Percentiles rank a stretch among this genome's conserved stretches.
These are phyloP conservation scores for Rhodotorula glutinis DNA, from an alignment of 1,284 basidiomycete genomes.

Conservation along the genomic window DNA sequence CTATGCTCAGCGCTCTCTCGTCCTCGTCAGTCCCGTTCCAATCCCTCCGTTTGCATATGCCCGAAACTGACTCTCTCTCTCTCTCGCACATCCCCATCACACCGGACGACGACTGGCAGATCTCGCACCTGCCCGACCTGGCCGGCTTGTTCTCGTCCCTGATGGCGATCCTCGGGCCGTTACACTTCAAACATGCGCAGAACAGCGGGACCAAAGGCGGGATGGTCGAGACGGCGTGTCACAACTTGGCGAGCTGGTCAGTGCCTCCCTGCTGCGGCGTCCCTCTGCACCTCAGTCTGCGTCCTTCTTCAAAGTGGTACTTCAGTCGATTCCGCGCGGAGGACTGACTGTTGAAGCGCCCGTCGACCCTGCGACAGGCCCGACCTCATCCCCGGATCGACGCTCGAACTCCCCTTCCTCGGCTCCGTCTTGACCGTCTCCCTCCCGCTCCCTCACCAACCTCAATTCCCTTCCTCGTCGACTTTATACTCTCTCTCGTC, in stretches of 20 bases:
- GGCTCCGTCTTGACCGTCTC: conserved; percentile 69
- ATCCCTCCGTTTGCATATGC: too few relatives aligned
- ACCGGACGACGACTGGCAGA: too few relatives aligned
- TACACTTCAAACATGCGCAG: conserved; percentile 62
- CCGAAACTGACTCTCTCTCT: too few relatives aligned
- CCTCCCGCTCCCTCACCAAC: conserved; percentile 64
- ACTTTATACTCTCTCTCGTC: background rate
- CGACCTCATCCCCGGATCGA: conserved; percentile 61
- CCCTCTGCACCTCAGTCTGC: too few relatives aligned
- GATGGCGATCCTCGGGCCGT: conserved; percentile 67
- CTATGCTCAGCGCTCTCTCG: conserved; percentile 62
- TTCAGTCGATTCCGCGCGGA: too few relatives aligned
- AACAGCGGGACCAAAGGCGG: conserved; percentile 55
- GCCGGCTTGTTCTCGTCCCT: conserved; percentile 70
- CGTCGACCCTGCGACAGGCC: conserved; percentile 58
- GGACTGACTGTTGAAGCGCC: background rate
- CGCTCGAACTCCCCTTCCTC: conserved; percentile 73
- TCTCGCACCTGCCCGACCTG: conserved; percentile 75
- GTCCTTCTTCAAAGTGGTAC: too few relatives aligned
- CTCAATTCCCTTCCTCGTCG: conserved; percentile 54
- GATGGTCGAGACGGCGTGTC: conserved; percentile 79
- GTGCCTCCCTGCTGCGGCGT: conserved; percentile 44
- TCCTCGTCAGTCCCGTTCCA: conserved; percentile 18
- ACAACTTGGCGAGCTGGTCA: conserved; percentile 81
- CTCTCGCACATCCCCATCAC: too few relatives aligned